Conservation (phyloP, 1,284 basidiomycete species). For the Rhodotorula sp. region DNA sequence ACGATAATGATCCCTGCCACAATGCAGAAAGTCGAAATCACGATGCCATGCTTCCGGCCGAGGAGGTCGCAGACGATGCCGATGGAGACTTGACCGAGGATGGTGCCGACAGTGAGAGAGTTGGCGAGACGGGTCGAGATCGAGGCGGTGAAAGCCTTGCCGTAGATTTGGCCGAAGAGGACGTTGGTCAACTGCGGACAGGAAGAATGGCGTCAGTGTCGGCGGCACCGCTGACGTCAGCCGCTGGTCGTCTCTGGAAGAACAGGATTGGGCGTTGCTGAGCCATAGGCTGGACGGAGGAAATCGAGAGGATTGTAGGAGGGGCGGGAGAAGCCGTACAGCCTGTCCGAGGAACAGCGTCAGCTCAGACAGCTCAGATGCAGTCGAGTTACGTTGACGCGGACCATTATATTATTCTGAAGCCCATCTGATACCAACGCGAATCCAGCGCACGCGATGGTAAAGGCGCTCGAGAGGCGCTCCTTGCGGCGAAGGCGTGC, state of each 20-base stretch:
- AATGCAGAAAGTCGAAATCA: constrained; percentile 67
- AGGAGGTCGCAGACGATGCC: constrained; percentile 53
- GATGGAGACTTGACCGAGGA: constrained; percentile 66
- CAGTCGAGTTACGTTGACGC: constrained; percentile 54
- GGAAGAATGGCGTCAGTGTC: not conserved
- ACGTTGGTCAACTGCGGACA: constrained; percentile 37
- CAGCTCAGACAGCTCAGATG: not conserved
- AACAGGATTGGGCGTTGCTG: too few relatives aligned
- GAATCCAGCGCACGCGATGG: constrained; percentile 63
- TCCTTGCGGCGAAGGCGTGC: constrained; percentile 49
- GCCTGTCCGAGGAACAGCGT: not conserved
- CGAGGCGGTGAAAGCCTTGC: constrained; percentile 57
- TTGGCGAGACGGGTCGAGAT: constrained; percentile 72
- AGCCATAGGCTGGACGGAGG: too few relatives aligned
- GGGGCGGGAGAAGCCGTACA: not conserved
- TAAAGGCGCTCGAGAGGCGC: constrained; percentile 60
- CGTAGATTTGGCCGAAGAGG: constrained; percentile 45
- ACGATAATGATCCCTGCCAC: constrained; percentile 68
- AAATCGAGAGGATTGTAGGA: not conserved
- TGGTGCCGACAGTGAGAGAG: constrained; percentile 55
- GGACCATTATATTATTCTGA: constrained; percentile 60
- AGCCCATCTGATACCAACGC: constrained; percentile 71
- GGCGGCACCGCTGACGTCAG: too few relatives aligned
- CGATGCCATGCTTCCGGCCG: constrained; percentile 69
- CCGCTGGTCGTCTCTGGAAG: too few relatives aligned